These are phyloP conservation scores for Tritrichomonas musculus DNA, from an alignment of 208 protist species.

Conservation along the genomic window DNA sequence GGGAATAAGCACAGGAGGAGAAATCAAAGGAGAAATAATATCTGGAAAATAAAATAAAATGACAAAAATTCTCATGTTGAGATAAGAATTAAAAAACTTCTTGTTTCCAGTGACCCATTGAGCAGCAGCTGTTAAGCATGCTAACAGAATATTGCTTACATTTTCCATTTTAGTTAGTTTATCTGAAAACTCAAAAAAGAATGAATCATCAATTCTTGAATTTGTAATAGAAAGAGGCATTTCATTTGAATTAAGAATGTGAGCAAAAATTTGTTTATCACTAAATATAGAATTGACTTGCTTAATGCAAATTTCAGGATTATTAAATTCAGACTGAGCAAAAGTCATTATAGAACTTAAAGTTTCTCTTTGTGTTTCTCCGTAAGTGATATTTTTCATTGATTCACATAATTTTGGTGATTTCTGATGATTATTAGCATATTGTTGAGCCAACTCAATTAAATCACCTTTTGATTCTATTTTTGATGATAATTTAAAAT, in stretches of 20 bases:
- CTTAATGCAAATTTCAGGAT: too few species aligned
- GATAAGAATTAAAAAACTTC: background rate
- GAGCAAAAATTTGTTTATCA: background rate
- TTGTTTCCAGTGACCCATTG: background rate
- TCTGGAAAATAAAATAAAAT: background rate
- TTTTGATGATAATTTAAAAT: background rate
- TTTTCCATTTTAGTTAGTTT: background rate
- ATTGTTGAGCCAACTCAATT: background rate
- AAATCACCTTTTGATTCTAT: background rate
- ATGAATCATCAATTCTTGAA: background rate
- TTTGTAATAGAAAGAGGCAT: background rate
- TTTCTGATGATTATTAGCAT: background rate
- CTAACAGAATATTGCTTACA: background rate
- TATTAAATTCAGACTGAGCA: background rate
- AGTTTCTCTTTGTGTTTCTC: too few species aligned
- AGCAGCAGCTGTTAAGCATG: background rate
- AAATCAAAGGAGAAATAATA: background rate
- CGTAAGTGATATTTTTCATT: too few species aligned
- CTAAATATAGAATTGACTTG: background rate
- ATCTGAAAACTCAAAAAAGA: background rate
- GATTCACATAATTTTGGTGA: background rate
- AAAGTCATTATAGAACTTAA: background rate
- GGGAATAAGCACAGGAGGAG: too few species aligned
- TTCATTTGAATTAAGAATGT: background rate
- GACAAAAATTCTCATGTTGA: background rate